Conservation (phyloP, 2,329 filamentous ascomycete species). For the Thermomyces lanuginosus region DNA sequence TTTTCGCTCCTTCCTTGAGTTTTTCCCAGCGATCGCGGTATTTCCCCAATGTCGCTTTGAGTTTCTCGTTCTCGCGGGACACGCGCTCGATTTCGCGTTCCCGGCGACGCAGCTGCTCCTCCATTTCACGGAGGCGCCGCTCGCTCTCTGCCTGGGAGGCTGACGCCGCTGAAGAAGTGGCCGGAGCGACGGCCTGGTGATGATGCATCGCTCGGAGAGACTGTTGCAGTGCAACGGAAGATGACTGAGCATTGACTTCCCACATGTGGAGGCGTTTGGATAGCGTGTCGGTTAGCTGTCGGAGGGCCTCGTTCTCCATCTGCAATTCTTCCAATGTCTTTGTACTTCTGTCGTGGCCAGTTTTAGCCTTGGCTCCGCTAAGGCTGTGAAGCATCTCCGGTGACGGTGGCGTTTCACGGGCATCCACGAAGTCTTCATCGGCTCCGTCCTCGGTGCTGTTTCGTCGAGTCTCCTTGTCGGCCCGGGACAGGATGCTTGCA, state of each 20-base stretch:
- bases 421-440: conserved; percentile 82
- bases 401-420: conserved; percentile 47
- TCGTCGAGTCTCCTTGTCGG: conserved; percentile 27
- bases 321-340: conserved; percentile 77
- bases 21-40: conserved; percentile 54
- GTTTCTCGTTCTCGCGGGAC: conserved; percentile 44
- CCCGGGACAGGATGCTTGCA: conserved; percentile 59
- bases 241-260: conserved; percentile 79
- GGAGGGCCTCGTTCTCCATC: conserved; percentile 73
- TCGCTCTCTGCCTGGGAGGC: conserved; percentile 21
- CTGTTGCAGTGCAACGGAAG: conserved; percentile 70
- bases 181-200: conserved; percentile 12
- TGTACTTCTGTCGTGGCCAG: conserved; percentile 13
- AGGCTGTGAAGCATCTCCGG: conserved; percentile 31
- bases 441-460: conserved; percentile 45
- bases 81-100: conserved; percentile 48
- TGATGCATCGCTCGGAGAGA: conserved; percentile 44
- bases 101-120: conserved; percentile 45
- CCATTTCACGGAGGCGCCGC: conserved; percentile 46
- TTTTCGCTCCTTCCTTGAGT: conserved; percentile 47
- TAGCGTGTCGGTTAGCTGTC: conserved; percentile 70
- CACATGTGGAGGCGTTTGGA: conserved; percentile 81
- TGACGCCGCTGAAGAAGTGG: conserved; percentile 13
- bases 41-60: conserved; percentile 36
- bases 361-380: conserved; percentile 22